phyloP scores from a whole-genome alignment of 192 early-diverging fungal species.

The Linnemannia zychae region DNA sequence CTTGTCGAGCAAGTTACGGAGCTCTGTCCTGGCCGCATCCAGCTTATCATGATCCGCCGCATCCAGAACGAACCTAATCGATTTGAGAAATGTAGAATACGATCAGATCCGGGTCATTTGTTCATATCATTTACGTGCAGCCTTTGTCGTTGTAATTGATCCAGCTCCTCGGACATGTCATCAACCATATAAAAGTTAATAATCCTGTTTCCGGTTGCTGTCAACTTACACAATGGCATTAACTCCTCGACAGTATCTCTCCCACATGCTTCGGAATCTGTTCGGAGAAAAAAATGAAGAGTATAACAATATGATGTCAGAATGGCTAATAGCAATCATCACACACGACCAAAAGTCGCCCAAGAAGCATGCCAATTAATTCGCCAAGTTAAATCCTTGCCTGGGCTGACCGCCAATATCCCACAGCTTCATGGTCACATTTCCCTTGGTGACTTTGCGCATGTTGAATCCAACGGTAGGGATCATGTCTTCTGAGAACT shows the following conservation, averaged over 20 bases:
- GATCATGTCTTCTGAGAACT: constrained; percentile 91
- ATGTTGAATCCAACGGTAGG: constrained; percentile 99
- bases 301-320: not conserved
- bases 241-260: constrained; percentile 89
- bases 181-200: not conserved
- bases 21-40: constrained; percentile 92
- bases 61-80: constrained; percentile 91
- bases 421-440: constrained; percentile 99
- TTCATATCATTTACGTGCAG: not conserved
- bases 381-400: not conserved
- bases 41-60: constrained; percentile 95
- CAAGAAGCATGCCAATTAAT: not conserved
- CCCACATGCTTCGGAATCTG: constrained; percentile 98
- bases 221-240: constrained; percentile 94
- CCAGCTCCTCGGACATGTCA: not conserved
- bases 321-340: not conserved
- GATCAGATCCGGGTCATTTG: not conserved
- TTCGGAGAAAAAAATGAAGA: not conserved
- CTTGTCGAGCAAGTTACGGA: constrained; percentile 93
- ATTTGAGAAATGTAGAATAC: not conserved
- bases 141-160: not conserved
- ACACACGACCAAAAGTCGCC: not conserved
- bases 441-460: constrained; percentile 93
- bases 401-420: constrained; percentile 97
- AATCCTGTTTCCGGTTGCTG: not conserved